These are phyloP conservation scores for Suillus paluster DNA, from an alignment of 768 basidiomycete species.

Conservation along the genomic window DNA sequence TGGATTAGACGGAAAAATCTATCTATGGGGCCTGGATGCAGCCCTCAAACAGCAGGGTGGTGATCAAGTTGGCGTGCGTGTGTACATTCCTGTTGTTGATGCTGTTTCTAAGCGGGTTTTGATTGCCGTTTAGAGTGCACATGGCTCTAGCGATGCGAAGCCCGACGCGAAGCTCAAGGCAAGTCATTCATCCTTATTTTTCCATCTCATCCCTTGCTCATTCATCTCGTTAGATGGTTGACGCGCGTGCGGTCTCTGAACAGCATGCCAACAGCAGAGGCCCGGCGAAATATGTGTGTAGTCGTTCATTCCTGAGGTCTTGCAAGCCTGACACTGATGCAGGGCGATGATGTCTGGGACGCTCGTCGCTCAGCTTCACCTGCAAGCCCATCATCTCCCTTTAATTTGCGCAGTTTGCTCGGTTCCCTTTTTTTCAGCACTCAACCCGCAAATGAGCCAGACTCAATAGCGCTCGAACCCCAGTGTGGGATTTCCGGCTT, in stretches of 20 bases:
- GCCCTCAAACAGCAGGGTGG: neutral
- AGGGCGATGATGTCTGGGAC: neutral
- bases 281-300: neutral
- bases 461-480: neutral
- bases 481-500: too few species aligned
- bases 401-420: neutral
- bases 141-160: neutral
- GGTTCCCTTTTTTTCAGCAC: neutral
- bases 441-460: too few species aligned
- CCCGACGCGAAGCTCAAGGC: neutral
- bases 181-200: neutral
- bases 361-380: neutral
- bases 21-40: conserved; percentile 76
- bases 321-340: neutral
- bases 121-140: neutral
- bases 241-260: too few species aligned
- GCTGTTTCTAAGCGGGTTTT: neutral
- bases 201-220: neutral
- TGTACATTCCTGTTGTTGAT: neutral
- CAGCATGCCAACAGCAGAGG: neutral
- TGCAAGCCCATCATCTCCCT: neutral
- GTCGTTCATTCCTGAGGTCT: neutral
- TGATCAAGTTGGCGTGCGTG: neutral
- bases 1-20: conserved; percentile 74
- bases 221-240: neutral